phyloP scores from a whole-genome alignment of 768 basidiomycete genomes.

The Galerina marginata region DNA sequence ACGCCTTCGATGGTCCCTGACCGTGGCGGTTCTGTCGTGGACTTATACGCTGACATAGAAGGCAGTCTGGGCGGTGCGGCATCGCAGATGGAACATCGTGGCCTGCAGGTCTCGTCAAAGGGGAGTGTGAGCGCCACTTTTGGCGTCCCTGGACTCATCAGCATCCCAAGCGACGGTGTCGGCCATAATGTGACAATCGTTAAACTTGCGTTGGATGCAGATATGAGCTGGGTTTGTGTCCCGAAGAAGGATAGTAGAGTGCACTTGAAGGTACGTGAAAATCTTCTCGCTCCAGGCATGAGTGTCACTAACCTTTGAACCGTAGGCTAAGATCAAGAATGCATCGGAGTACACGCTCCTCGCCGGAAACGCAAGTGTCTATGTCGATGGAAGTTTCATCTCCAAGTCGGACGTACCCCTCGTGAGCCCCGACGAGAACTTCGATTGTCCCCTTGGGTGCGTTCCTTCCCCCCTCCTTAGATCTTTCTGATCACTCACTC shows the following conservation, averaged over 20 bases:
- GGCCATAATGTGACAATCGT: slow-evolving; percentile 48
- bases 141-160: slow-evolving; percentile 45
- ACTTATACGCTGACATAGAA: no score
- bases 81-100: slow-evolving; percentile 22
- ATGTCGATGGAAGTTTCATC: slow-evolving; percentile 63
- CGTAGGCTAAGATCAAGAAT: slow-evolving; percentile 55
- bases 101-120: slow-evolving; percentile 37
- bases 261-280: slow-evolving; percentile 40
- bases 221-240: slow-evolving; percentile 48
- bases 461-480: slow-evolving; percentile 13
- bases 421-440: slow-evolving; percentile 49
- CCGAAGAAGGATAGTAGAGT: slow-evolving; percentile 44
- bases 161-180: slow-evolving; percentile 44
- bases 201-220: slow-evolving; percentile 40
- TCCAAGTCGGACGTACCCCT: slow-evolving; percentile 48
- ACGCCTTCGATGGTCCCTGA: not conserved
- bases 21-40: not conserved
- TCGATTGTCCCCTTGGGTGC: slow-evolving; percentile 52
- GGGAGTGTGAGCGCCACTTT: slow-evolving; percentile 48
- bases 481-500: not conserved
- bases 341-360: slow-evolving; percentile 59
- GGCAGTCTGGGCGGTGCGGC: not conserved
- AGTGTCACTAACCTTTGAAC: not conserved
- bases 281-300: not conserved
- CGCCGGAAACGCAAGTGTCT: slow-evolving; percentile 52